Conservation (phyloP, 1,139 yeast species). For the Meyerozyma carpophila region DNA sequence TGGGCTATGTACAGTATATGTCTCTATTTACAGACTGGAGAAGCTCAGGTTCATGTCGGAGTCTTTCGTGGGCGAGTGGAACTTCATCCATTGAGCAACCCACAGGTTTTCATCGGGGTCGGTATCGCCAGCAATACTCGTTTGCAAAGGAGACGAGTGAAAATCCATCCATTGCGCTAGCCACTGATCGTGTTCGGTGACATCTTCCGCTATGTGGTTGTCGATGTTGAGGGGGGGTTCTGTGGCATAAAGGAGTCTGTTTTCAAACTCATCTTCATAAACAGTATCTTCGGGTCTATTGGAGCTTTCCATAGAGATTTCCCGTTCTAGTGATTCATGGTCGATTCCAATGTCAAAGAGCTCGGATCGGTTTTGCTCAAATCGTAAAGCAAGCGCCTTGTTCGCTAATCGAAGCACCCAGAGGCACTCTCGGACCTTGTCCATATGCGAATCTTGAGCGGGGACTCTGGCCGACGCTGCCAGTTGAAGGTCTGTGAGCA, state of each 20-base stretch:
- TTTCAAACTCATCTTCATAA: not conserved
- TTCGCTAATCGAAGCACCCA: conserved; percentile 61
- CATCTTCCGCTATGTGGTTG: not conserved
- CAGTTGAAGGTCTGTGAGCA: conserved; percentile 21
- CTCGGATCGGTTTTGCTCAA: conserved; percentile 34
- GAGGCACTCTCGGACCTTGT: conserved; percentile 47
- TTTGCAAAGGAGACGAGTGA: not conserved
- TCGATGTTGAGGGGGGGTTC: not conserved
- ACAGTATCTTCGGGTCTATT: no score
- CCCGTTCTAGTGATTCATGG: not conserved
- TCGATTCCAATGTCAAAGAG: conserved; percentile 45
- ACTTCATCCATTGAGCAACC: not conserved
- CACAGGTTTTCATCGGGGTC: not conserved
- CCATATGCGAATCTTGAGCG: conserved; percentile 2
- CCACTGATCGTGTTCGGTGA: not conserved
- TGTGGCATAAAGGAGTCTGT: not conserved
- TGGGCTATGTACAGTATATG: not conserved
- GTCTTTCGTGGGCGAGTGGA: not conserved
- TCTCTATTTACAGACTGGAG: not conserved
- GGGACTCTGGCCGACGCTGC: conserved; percentile 24
- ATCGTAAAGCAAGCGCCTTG: conserved; percentile 44
- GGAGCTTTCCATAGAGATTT: not conserved
- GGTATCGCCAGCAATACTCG: not conserved
- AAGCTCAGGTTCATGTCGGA: not conserved
- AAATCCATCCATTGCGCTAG: not conserved